phyloP scores from a whole-genome alignment of 495 filamentous ascomycete genomes.

The Aspergillus campestris region DNA sequence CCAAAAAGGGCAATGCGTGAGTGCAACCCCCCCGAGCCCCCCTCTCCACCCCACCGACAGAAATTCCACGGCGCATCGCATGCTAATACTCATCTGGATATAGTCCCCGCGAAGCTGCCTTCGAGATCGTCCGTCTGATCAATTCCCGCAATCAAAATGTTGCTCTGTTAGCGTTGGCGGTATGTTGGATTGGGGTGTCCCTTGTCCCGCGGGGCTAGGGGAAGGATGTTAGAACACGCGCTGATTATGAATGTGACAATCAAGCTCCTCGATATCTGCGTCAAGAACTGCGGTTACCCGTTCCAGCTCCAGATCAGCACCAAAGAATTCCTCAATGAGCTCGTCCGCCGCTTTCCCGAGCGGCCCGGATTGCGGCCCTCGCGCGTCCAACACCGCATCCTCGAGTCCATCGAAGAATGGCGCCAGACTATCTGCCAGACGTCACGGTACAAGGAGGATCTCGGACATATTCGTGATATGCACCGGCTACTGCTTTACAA shows the following conservation, averaged over 20 bases:
- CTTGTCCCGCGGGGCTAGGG: not conserved
- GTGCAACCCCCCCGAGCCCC: constrained; percentile 11
- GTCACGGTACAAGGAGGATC: constrained; percentile 90
- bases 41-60: not conserved
- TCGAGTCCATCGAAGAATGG: constrained; percentile 99
- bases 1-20: constrained; percentile 92
- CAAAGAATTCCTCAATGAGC: constrained; percentile 97
- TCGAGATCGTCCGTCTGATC: constrained; percentile 88
- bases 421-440: constrained; percentile 96
- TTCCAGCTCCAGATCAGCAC: constrained; percentile 98
- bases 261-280: constrained; percentile 90
- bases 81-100: constrained; percentile 1
- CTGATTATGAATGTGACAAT: constrained; percentile 16
- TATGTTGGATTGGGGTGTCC: constrained; percentile 20
- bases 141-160: constrained; percentile 97
- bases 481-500: constrained; percentile 92
- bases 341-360: constrained; percentile 93
- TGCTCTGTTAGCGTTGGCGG: constrained; percentile 72
- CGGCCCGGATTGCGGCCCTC: constrained; percentile 78
- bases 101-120: constrained; percentile 86
- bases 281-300: constrained; percentile 99
- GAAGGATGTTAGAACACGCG: not conserved
- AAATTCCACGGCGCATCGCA: constrained; percentile 8
- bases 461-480: constrained; percentile 97
- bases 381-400: constrained; percentile 80